Conservation (phyloP, 768 basidiomycete genomes). For the Tricholoma saponaceum region DNA sequence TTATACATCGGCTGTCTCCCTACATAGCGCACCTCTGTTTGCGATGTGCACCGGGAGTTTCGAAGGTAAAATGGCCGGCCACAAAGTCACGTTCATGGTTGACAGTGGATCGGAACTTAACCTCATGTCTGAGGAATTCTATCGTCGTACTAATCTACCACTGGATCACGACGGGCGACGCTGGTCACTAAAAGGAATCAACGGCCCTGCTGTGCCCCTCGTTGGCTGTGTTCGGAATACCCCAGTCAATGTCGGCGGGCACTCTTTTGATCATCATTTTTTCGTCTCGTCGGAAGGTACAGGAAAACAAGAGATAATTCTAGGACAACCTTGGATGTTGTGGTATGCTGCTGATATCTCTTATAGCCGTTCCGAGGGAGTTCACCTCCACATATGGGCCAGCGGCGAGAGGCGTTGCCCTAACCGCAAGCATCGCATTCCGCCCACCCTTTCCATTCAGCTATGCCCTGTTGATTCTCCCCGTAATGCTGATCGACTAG, state of each 20-base stretch:
- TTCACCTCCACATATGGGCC: constrained; percentile 7
- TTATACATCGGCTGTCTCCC: constrained; percentile 9
- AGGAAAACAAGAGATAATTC: constrained; percentile 13
- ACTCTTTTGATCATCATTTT: constrained; percentile 23
- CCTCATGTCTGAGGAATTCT: constrained; percentile 1
- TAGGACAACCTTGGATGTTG: constrained; percentile 20
- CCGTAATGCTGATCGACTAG: not conserved
- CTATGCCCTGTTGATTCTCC: constrained; percentile 1
- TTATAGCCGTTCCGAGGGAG: constrained; percentile 7
- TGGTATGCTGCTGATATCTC: constrained; percentile 15
- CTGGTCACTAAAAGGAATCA: constrained; percentile 23
- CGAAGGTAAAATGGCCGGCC: not conserved
- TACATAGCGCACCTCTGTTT: constrained; percentile 2
- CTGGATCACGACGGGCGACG: constrained; percentile 18
- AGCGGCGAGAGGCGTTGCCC: not conserved
- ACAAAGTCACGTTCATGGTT: constrained; percentile 3
- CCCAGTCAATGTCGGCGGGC: constrained; percentile 10
- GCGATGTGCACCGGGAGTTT: constrained; percentile 8
- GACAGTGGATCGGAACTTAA: constrained; percentile 7
- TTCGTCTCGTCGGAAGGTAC: constrained; percentile 12
- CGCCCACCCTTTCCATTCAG: constrained; percentile 5
- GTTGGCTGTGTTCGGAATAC: constrained; percentile 16
- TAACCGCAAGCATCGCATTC: too few species aligned
- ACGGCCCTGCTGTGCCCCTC: constrained; percentile 10
- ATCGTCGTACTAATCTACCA: not conserved